Percentiles rank a stretch among this genome's conserved stretches.
Evolutionary conservation across 176 grass and related monocot species (phyloP).

Genomic region (Carex littledalei): DNA sequence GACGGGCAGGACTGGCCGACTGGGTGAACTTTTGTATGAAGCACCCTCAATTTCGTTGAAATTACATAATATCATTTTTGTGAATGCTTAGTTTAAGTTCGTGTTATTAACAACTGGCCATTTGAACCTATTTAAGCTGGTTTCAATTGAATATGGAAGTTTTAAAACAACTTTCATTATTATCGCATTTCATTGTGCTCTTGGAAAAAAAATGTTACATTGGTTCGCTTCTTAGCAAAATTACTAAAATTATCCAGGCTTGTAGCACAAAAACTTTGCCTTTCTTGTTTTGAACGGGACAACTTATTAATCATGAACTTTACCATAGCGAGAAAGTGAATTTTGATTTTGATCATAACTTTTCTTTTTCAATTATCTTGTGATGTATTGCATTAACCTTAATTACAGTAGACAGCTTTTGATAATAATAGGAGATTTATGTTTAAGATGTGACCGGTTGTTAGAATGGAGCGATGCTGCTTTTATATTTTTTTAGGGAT

Average conservation of each 20-base stretch:
- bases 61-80: neutral
- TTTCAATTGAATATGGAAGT: neutral
- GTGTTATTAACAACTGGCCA: neutral
- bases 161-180: neutral
- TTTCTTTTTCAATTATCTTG: neutral
- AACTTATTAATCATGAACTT: neutral
- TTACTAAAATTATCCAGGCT: neutral
- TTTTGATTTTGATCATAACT: neutral
- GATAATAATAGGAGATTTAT: neutral
- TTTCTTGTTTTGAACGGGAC: neutral
- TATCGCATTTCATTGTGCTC: neutral
- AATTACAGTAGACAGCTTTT: neutral
- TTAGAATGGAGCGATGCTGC: neutral
- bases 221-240: neutral
- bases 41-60: neutral
- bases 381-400: neutral
- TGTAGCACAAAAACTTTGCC: neutral
- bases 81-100: neutral
- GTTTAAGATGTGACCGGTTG: neutral
- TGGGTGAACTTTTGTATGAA: neutral
- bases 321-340: neutral
- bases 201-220: neutral
- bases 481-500: neutral
- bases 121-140: neutral
- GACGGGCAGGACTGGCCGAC: neutral